Percentiles rank a stretch among this genome's conserved stretches.
Conservation (phyloP, 371 early-diverging fungal species). For the Circinella minor region DNA sequence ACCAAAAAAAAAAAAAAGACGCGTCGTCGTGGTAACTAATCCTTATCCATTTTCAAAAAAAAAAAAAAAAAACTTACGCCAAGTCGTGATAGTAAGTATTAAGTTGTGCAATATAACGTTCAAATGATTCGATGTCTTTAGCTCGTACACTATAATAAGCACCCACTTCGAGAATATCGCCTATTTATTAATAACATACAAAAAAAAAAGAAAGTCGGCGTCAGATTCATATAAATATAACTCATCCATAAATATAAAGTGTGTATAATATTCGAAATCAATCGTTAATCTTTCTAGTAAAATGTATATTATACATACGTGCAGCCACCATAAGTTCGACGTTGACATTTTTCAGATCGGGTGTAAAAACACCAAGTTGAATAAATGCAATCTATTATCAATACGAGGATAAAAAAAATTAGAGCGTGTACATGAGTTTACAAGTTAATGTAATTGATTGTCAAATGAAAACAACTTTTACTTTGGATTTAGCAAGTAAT, state of each 20-base stretch:
- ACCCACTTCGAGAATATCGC: constrained; percentile 91
- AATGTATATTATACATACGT: constrained; percentile 52
- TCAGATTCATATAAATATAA: no score
- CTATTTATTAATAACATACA: constrained; percentile 35
- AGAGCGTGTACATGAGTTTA: no score
- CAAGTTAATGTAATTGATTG: no score
- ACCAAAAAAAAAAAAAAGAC: no score
- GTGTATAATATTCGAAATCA: no score
- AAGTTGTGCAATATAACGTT: constrained; percentile 94
- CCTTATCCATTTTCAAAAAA: no score
- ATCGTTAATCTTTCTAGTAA: not conserved
- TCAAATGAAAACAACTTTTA: constrained; percentile 23
- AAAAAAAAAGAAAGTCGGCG: no score
- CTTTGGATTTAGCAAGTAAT: constrained; percentile 81
- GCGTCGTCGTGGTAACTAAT: no score
- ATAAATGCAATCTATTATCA: constrained; percentile 71
- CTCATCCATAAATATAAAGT: no score
- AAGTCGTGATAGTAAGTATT: constrained; percentile 88
- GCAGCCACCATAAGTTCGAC: constrained; percentile 69
- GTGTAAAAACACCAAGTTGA: constrained; percentile 73
- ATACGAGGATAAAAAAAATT: not conserved
- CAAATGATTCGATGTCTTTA: constrained; percentile 89
- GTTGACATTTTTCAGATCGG: constrained; percentile 63
- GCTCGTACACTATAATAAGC: constrained; percentile 86
- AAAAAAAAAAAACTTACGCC: constrained; percentile 50